Base-by-base conservation (phyloP, 108 stramenopile genomes). In the Fragilaria radians region DNA sequence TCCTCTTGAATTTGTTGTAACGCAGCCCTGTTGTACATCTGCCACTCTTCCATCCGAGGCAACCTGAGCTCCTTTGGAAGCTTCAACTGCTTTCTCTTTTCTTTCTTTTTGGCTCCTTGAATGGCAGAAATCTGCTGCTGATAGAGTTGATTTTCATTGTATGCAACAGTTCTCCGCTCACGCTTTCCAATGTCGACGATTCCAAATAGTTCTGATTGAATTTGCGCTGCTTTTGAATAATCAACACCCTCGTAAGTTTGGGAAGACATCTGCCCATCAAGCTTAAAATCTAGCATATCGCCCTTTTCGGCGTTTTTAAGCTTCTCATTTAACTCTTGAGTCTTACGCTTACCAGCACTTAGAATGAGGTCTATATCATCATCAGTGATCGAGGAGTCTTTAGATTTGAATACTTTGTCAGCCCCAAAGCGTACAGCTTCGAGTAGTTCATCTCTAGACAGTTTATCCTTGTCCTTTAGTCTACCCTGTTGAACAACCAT, bases 401-500 rank as follows among this genome's bases (percentile, higher is more conserved):
- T 83, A 46, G 84, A 81, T 52, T 89, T 92, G 82, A 95, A 97
- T 52, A 99, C 94, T 52, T 94, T 88, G 67, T 99, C 97, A 18
- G 98, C 97, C n/a, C 98, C 98, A 64, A 97, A 98, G 17, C 92
- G 81, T 17, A 99, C 96, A 70, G 94, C 90, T 32, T 65, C 82
- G 52, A 95, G 70, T 11, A 95, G 71, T 19, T 95, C 94, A 27
- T 88, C 90, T 32, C 76, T 83, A 0, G 90, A 90, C 0, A 95
- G 61, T 46, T 86, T 90, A 59, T 90, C 92, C 62, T 89, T 80
- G n/a, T 96, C 93, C 56, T 89, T 88, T 26, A 97, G 79, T 1
- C 94, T 88, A 18, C 94, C 96, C 59, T 91, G 90, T 66, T 99
- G 98, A 42, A 99, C 95, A 54, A 99, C 97, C 86, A 98, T 97